Evolutionary conservation across 2,329 filamentous ascomycete species (phyloP).

Genomic region (Neonectria neomacrospora): DNA sequence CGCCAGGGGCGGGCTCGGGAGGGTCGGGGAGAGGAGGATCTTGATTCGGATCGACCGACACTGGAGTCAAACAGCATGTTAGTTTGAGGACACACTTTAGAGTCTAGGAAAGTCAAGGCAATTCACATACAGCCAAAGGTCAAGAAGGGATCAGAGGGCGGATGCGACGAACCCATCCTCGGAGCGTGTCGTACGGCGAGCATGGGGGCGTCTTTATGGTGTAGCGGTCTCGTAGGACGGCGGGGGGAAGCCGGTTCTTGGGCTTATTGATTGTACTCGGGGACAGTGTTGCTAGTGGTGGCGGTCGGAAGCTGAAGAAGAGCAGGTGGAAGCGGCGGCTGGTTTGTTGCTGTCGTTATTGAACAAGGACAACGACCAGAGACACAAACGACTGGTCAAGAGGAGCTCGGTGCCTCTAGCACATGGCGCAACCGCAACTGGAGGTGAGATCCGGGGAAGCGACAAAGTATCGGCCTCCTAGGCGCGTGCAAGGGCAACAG

Average conservation of each 20-base stretch:
- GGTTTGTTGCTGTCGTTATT: slow-evolving; percentile 5
- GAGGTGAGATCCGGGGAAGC: slow-evolving; percentile 3
- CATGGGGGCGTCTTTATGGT: slow-evolving; percentile 60
- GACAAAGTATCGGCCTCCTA: not conserved
- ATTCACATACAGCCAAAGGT: slow-evolving; percentile 74
- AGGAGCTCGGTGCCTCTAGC: slow-evolving; percentile 11
- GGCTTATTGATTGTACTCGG: slow-evolving; percentile 11
- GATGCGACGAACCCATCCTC: slow-evolving; percentile 70
- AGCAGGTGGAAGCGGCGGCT: not conserved
- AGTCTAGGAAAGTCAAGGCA: not conserved
- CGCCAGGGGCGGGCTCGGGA: slow-evolving; percentile 72
- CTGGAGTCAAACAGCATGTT: slow-evolving; percentile 50
- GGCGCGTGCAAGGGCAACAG: slow-evolving; percentile 1
- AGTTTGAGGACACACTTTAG: slow-evolving; percentile 28
- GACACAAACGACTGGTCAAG: slow-evolving; percentile 4
- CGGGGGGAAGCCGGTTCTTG: slow-evolving; percentile 12
- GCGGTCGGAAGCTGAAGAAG: not conserved
- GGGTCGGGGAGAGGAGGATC: slow-evolving; percentile 62
- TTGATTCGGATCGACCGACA: slow-evolving; percentile 57
- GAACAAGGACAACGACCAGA: slow-evolving; percentile 10
- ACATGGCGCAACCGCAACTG: slow-evolving; percentile 16
- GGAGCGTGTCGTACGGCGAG: slow-evolving; percentile 64
- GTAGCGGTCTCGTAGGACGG: slow-evolving; percentile 22
- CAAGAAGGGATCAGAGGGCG: slow-evolving; percentile 62
- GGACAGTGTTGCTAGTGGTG: slow-evolving; percentile 3